phyloP scores from a whole-genome alignment of 768 basidiomycete species.

The Termitomyces sp. region DNA sequence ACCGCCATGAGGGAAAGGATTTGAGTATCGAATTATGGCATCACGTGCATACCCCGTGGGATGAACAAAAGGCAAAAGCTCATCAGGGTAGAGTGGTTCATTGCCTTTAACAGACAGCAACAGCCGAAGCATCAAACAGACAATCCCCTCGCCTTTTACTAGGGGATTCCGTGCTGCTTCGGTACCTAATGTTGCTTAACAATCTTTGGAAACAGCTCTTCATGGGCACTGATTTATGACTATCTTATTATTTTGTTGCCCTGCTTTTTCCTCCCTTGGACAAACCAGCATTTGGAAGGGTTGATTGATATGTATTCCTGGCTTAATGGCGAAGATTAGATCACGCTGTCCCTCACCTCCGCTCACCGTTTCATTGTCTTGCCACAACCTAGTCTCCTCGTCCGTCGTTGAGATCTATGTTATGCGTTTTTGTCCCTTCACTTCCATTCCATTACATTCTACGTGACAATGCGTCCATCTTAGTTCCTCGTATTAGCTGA shows the following conservation, averaged over 20 bases:
- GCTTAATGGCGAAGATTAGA: too few relatives aligned
- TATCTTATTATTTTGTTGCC: not conserved
- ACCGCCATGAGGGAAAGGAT: not conserved
- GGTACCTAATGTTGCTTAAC: conserved; percentile 31
- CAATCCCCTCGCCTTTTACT: conserved; percentile 55
- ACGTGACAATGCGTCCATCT: too few relatives aligned
- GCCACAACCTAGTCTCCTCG: too few relatives aligned
- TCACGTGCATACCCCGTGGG: conserved; percentile 28
- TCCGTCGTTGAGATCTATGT: too few relatives aligned
- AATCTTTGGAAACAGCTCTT: conserved; percentile 39
- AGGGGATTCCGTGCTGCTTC: conserved; percentile 47
- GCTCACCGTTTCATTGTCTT: too few relatives aligned
- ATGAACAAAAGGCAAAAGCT: conserved; percentile 35
- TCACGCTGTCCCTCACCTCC: too few relatives aligned
- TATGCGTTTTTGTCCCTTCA: too few relatives aligned
- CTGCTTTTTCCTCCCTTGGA: too few relatives aligned
- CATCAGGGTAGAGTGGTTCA: not conserved
- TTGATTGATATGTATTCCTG: too few relatives aligned
- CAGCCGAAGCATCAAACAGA: conserved; percentile 41
- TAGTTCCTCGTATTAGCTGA: too few relatives aligned
- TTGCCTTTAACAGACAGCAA: conserved; percentile 18
- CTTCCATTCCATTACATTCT: too few relatives aligned
- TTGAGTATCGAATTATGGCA: not conserved
- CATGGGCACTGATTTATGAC: conserved; percentile 16
- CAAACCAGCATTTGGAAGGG: too few relatives aligned